Base-by-base conservation (phyloP, 345 rosid species). In the Excoecaria agallocha region DNA sequence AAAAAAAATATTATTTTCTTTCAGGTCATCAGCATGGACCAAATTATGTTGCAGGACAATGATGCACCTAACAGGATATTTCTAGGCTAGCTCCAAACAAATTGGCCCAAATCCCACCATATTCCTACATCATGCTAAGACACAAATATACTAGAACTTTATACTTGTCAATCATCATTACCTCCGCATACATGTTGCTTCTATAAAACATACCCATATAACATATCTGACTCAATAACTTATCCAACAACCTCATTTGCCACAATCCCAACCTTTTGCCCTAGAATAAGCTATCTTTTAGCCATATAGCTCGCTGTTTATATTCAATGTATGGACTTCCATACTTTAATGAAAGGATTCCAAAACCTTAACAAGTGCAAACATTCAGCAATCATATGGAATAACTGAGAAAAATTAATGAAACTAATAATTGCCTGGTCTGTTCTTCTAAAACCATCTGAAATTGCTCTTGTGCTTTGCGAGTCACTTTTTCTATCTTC, bases 381-480 rank as follows among this genome's bases (percentile, higher is more conserved):
- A 37, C 6, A 16, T 15, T 22, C 38, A 41, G 16, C 6, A 38
- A 56, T 56, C 50, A 75, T 71, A 38, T 6, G 71, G 80, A 74
- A 52, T 64, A 69, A 73, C 13, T 46, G 13, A 38, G 55, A 37
- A 24, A 73, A 20, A 24, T 17, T 61, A 52, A 72, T 22, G 37
- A 50, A 50, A 7, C 1, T 3, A 13, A 15, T 46, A 71, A 66
- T 73, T 66, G 91, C 99, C 96, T 91, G 98, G 97, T 90, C 82
- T 93, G 90, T 73, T 91, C 98, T 84, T 95, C 98, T 75, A 95
- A 74, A 35, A 91, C 99, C 83, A 84, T 89, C 79, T 95, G 99
- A 82, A 95, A 88, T 76, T 93, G 97, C 86, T 95, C 98, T 82
- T 95, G 99, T 8, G 99, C 99, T 77, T 89, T 80, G 62, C 98